Evolutionary conservation across 1,284 basidiomycete species (phyloP).

Genomic region (Ceratobasidium theobromae): DNA sequence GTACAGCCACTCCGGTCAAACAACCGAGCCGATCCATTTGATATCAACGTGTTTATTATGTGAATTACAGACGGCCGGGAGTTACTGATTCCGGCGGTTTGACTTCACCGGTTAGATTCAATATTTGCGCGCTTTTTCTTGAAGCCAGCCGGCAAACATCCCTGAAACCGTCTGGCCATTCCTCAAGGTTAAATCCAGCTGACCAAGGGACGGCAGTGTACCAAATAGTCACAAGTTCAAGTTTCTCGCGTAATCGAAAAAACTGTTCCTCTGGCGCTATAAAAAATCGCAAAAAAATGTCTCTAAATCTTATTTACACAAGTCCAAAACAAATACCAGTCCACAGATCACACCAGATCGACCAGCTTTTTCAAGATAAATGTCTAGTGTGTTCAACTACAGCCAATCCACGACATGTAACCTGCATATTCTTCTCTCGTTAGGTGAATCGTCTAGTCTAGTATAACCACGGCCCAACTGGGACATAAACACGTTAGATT

Average conservation of each 20-base stretch:
- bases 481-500: neutral
- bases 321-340: neutral
- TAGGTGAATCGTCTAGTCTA: neutral
- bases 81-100: neutral
- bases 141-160: neutral
- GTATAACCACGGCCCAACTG: slow-evolving; percentile 41
- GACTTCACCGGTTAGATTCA: neutral
- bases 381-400: too few species aligned
- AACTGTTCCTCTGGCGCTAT: too few species aligned
- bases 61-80: neutral
- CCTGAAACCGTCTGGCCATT: neutral
- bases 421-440: neutral
- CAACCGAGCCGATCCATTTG: neutral
- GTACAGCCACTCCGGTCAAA: neutral
- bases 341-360: too few species aligned
- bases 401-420: too few species aligned
- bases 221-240: neutral
- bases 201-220: neutral
- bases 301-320: neutral
- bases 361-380: too few species aligned
- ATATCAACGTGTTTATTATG: neutral
- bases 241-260: neutral
- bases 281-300: neutral
- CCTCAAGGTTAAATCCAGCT: neutral
- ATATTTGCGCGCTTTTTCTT: neutral